Evolutionary conservation across 2,329 filamentous ascomycete genomes (phyloP).

Genomic region (Colletotrichum siamense): DNA sequence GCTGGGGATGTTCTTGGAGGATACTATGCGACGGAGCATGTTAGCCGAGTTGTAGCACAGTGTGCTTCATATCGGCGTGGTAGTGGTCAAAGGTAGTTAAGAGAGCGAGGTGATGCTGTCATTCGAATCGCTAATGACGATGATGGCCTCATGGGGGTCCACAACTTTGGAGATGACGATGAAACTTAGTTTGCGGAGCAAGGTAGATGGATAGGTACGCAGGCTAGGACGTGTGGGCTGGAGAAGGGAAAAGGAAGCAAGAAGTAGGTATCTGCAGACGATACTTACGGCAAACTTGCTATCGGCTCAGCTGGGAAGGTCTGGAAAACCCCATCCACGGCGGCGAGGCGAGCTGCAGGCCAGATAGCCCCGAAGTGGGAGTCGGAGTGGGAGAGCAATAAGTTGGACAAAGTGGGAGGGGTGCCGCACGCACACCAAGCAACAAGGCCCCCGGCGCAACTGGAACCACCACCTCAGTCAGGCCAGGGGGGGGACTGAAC

Average conservation of each 20-base stretch:
- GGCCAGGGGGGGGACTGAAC: not conserved
- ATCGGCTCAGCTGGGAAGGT: constrained; percentile 2
- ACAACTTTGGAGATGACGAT: not conserved
- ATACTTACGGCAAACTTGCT: constrained; percentile 11
- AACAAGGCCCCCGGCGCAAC: constrained; percentile 18
- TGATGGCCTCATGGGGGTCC: not conserved
- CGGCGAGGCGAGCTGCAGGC: constrained; percentile 18
- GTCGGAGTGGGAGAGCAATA: not conserved
- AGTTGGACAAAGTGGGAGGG: not conserved
- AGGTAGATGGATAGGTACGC: not conserved
- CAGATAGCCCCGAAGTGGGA: constrained; percentile 12
- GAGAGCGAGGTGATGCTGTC: not conserved
- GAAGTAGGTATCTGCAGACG: not conserved
- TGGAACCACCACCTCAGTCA: not conserved
- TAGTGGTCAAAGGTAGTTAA: not conserved
- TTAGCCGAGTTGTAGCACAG: constrained; percentile 7
- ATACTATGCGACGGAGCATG: constrained; percentile 22
- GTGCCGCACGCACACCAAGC: not conserved
- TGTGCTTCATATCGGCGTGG: constrained; percentile 6
- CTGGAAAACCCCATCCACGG: constrained; percentile 7
- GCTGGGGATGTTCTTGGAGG: not conserved
- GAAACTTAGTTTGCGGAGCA: not conserved
- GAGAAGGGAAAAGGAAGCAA: not conserved
- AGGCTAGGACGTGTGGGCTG: not conserved
- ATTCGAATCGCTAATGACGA: constrained; percentile 2